phyloP scores from a whole-genome alignment of 371 early-diverging fungal genomes.

The Mucor racemosus region DNA sequence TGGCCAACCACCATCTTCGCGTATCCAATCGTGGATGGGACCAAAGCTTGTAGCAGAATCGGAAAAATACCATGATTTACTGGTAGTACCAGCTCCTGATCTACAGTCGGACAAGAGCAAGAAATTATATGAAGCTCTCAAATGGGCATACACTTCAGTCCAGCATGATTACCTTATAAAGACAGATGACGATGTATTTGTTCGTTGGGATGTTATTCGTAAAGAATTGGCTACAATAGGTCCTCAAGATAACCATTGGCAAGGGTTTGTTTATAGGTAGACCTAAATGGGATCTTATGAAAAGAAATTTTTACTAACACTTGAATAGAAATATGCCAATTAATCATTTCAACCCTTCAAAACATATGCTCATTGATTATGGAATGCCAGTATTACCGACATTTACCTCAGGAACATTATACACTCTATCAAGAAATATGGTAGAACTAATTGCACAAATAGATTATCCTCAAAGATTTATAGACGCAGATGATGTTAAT shows the following conservation, averaged over 20 bases:
- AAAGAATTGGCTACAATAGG: conserved; percentile 45
- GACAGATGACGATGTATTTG: conserved; percentile 68
- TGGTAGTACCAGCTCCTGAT: conserved; percentile 65
- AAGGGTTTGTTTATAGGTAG: conserved; percentile 64
- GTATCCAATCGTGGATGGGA: conserved; percentile 45
- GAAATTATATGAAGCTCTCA: conserved; percentile 59
- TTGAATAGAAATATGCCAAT: conserved; percentile 49
- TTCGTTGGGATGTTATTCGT: conserved; percentile 59
- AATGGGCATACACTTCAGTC: conserved; percentile 42
- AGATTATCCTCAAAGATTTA: conserved; percentile 50
- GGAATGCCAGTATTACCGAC: conserved; percentile 61
- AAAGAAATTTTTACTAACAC: background rate
- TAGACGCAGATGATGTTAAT: conserved; percentile 56
- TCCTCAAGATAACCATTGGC: conserved; percentile 53
- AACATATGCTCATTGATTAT: conserved; percentile 36
- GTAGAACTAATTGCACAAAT: conserved; percentile 46
- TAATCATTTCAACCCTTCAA: conserved; percentile 24
- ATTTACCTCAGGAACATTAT: conserved; percentile 60
- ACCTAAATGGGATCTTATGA: background rate
- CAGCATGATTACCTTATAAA: conserved; percentile 62
- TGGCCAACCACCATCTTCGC: conserved; percentile 57
- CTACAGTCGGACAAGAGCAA: conserved; percentile 50
- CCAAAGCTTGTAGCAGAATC: conserved; percentile 52
- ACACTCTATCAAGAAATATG: conserved; percentile 58
- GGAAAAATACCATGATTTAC: conserved; percentile 50